Base-by-base conservation (phyloP, 1,284 basidiomycete genomes). In the Tausonia pullulans region DNA sequence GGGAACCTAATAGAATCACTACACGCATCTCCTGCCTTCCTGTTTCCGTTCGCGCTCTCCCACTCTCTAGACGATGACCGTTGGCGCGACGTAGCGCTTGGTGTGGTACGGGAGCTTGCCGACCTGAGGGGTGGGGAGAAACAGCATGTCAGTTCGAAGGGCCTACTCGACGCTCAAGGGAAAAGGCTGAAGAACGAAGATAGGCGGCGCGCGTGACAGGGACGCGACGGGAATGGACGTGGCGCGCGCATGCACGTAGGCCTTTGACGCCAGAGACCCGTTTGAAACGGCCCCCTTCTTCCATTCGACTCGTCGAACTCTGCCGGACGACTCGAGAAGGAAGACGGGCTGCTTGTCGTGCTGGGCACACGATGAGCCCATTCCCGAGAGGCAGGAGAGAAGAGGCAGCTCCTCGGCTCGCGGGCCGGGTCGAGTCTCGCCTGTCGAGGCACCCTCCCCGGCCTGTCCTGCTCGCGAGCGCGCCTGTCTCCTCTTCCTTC, bases 51-150 rank as follows among this genome's bases (percentile, higher is more conserved):
- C 27, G 27, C 27, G 27, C 27, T 27, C 27, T 27, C 27, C 27
- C 27, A 27, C 27, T 27, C 27, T 27, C 27, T 27, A 62, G 54
- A 81, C 79, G 64, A 79, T 78, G 67, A 80, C 77, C 68, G 74
- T 78, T 65, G 70, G 80, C 44, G 87, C 82, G 69, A 83, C 84
- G 79, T 92, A 92, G 73, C 84, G 83, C 67, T 85, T 80, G 68
- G 86, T 86, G 81, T 90, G 83, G 83, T 96, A 97, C 27, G 90
- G 85, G 74, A 85, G 86, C 81, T 89, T 85, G 59, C 88, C 88
- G 62, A 80, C 80, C 87, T 88, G 74, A 53, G 67, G 49, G 53
- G 57, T 10, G 59, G 16, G 60, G 49, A 27, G 58, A 48, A 40
- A 48, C 40, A 50, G 46, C 7, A 55, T 64, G 41, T 55, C 53